These are phyloP conservation scores for Neurospora cerealis DNA, from an alignment of 495 filamentous ascomycete genomes.

Conservation along the genomic window DNA sequence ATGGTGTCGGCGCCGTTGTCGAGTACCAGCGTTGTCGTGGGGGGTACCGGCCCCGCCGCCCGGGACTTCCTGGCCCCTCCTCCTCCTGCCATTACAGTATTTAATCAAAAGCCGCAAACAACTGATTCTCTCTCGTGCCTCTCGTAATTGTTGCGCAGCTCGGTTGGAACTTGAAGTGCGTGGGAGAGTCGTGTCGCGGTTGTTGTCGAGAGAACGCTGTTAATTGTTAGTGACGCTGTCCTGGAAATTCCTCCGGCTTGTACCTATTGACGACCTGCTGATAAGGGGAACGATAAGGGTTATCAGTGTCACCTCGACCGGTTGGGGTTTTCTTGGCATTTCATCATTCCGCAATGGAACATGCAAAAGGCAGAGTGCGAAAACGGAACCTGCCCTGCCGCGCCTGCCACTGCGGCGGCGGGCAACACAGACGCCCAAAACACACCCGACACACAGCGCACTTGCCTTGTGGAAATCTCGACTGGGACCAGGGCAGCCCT, in stretches of 20 bases:
- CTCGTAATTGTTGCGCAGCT: not conserved
- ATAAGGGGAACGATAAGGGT: not conserved
- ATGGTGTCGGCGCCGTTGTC: slow-evolving; percentile 93
- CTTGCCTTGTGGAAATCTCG: not conserved
- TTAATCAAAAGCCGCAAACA: not conserved
- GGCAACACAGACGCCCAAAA: not conserved
- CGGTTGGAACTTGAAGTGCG: not conserved
- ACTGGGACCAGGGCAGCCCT: not conserved
- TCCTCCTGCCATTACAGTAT: slow-evolving; percentile 29
- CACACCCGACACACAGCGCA: not conserved
- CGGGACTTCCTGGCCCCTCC: slow-evolving; percentile 27
- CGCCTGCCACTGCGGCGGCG: not conserved
- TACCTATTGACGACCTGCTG: not conserved
- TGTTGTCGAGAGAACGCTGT: not conserved
- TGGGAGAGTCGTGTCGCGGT: not conserved
- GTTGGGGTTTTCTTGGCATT: not conserved
- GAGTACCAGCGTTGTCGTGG: slow-evolving; percentile 67
- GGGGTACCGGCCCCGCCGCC: slow-evolving; percentile 30
- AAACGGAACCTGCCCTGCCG: not conserved
- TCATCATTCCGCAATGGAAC: not conserved
- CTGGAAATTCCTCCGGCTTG: not conserved
- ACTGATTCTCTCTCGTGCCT: not conserved
- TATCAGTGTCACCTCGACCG: not conserved
- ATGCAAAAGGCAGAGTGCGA: not conserved
- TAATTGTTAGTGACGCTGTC: not conserved